phyloP scores from a whole-genome alignment of 257 asterid species.

The Capsicum rhomboideum region DNA sequence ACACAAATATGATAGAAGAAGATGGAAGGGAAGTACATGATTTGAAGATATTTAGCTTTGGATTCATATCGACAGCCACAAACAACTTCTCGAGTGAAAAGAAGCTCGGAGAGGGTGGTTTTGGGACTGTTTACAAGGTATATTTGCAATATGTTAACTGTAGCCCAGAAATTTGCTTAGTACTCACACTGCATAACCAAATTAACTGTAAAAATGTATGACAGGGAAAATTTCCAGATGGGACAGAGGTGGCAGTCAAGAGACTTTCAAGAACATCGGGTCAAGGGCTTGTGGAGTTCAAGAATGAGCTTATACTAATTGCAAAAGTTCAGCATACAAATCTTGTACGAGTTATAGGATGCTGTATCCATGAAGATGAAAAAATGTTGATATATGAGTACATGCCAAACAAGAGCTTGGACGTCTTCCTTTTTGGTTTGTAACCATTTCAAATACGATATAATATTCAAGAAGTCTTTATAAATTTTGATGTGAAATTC shows the following conservation, averaged over 20 bases:
- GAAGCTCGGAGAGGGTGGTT: too few relatives aligned
- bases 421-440: constrained; percentile 46
- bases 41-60: too few relatives aligned
- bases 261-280: constrained; percentile 43
- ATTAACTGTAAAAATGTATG: too few relatives aligned
- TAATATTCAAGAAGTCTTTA: background rate
- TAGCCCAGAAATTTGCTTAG: background rate
- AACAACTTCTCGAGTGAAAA: too few relatives aligned
- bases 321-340: constrained; percentile 58
- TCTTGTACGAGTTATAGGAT: constrained; percentile 47
- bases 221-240: constrained; percentile 42
- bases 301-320: constrained; percentile 46
- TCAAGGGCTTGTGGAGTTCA: constrained; percentile 56
- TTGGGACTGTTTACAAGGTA: too few relatives aligned
- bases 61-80: too few relatives aligned
- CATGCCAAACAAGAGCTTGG: constrained; percentile 23
- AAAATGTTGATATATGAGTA: too few relatives aligned
- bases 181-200: background rate
- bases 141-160: background rate
- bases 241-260: constrained; percentile 51
- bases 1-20: too few relatives aligned
- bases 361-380: constrained; percentile 8
- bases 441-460: background rate
- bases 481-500: background rate
- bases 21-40: too few relatives aligned